Base-by-base conservation (phyloP, 1,284 basidiomycete species). In the Melampsora abietis-canadensis region DNA sequence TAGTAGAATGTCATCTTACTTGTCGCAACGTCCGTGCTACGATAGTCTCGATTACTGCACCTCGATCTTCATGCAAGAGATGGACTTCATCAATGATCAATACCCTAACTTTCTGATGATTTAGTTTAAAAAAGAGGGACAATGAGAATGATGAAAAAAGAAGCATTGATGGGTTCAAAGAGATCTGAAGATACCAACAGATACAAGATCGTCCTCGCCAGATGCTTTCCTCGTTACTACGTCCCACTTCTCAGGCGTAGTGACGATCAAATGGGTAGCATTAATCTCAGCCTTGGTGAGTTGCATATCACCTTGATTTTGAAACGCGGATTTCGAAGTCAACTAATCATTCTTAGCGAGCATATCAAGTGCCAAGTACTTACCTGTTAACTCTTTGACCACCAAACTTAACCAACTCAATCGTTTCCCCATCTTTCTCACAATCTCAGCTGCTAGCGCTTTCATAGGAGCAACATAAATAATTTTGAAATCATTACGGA, bases 381-480 rank as follows among this genome's bases (percentile, higher is more conserved):
- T 77, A 89, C 90, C 91, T 5, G 96, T 99, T 75, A 98, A 84
- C 82, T 99, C 96, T 73, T 91, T 86, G 51, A 98, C 95, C 79
- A 87, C 85, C 78, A 98, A 89, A 0, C 86, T 87, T 37, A 98
- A 86, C 92, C 96, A 98, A 66, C 86, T 86, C n/a, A 99, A 84
- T 48, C 96, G 86, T 84, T 90, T 97, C 34, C 88, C 87, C 47
- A 98, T 87, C 82, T 99, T 99, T 70, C 92, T 88, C 7, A 93
- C 92, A 77, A 98, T 94, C 81, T 99, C 96, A 2, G 94, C 88
- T 0, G 95, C 96, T 44, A 99, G 84, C 2, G 96, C 96, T 82
- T 99, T 99, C 94, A 98, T 98, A 0, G 96, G 96, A 10, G 96
- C 96, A 46, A 99, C 96, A 80, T 99, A 99, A 73, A 99, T 93